Evolutionary conservation across 2,329 filamentous ascomycete species (phyloP).

Genomic region (Neonectria sp.): DNA sequence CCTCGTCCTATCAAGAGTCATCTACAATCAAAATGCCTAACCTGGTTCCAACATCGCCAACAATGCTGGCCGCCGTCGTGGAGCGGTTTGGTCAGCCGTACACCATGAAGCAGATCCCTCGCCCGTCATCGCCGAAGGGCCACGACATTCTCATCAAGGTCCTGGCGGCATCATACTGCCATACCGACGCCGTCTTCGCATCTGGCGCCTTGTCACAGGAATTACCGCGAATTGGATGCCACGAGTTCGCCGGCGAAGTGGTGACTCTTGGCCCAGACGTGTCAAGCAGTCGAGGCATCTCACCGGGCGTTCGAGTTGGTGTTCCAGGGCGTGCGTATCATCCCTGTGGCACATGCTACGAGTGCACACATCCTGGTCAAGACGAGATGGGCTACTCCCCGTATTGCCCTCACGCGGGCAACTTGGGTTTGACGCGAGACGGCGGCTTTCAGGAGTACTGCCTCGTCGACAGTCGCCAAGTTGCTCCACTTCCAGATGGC

Average conservation of each 20-base stretch:
- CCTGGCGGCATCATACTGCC: slow-evolving; percentile 24
- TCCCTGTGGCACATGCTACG: slow-evolving; percentile 26
- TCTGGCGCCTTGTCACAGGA: slow-evolving; percentile 13
- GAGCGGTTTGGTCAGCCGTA: slow-evolving; percentile 21
- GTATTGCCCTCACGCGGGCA: slow-evolving; percentile 18
- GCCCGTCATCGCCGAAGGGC: not conserved
- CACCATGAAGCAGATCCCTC: slow-evolving; percentile 12
- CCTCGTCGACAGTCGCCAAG: slow-evolving; percentile 18
- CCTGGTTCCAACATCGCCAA: not conserved
- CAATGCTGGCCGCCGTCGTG: slow-evolving; percentile 14
- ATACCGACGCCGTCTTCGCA: slow-evolving; percentile 27
- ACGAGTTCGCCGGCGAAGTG: slow-evolving; percentile 25
- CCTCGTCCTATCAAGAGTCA: not conserved
- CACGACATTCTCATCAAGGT: slow-evolving; percentile 26
- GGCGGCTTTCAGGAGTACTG: slow-evolving; percentile 25
- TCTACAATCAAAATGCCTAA: not conserved
- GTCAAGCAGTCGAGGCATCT: not conserved
- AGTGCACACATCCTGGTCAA: slow-evolving; percentile 13
- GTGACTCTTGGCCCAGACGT: slow-evolving; percentile 8
- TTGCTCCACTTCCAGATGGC: slow-evolving; percentile 12
- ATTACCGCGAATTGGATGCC: slow-evolving; percentile 21
- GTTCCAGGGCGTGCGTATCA: slow-evolving; percentile 25
- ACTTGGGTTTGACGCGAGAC: slow-evolving; percentile 15
- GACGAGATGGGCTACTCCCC: slow-evolving; percentile 18
- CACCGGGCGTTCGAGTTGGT: slow-evolving; percentile 10